phyloP scores from a whole-genome alignment of 495 filamentous ascomycete species.

The Penicillium argentinense region DNA sequence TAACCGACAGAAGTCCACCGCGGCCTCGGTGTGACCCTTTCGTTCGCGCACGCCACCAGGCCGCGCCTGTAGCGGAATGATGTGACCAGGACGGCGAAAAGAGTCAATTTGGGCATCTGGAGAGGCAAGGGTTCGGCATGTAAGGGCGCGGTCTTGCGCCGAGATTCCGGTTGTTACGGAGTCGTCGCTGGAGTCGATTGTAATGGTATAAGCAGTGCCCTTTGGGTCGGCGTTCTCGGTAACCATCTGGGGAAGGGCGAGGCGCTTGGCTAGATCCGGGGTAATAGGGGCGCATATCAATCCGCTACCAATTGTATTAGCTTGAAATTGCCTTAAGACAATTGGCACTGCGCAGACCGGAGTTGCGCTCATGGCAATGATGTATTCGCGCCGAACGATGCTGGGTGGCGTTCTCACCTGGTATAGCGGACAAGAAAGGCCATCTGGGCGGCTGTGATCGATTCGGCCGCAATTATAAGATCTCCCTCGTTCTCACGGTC shows the following conservation, averaged over 20 bases:
- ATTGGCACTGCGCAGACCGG: not conserved
- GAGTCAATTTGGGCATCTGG: slow-evolving; percentile 51
- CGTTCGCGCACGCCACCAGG: slow-evolving; percentile 78
- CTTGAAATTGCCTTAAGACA: not conserved
- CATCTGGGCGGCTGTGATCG: slow-evolving; percentile 86
- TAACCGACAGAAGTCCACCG: slow-evolving; percentile 80
- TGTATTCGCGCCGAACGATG: not conserved
- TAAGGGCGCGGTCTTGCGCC: slow-evolving; percentile 81
- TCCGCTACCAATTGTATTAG: slow-evolving; percentile 53
- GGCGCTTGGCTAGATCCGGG: slow-evolving; percentile 60
- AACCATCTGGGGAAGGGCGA: slow-evolving; percentile 90
- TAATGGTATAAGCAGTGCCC: slow-evolving; percentile 86
- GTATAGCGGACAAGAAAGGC: slow-evolving; percentile 91
- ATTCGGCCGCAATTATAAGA: slow-evolving; percentile 88
- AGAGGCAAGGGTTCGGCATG: slow-evolving; percentile 76
- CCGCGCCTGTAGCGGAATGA: slow-evolving; percentile 80
- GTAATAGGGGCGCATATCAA: slow-evolving; percentile 85
- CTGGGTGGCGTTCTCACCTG: slow-evolving; percentile 40
- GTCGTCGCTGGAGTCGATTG: slow-evolving; percentile 72
- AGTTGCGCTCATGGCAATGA: not conserved
- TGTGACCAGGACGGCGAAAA: slow-evolving; percentile 86
- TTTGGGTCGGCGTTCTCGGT: slow-evolving; percentile 78
- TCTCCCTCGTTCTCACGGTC: slow-evolving; percentile 97
- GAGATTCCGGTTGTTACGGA: slow-evolving; percentile 86
- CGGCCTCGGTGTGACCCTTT: slow-evolving; percentile 89